Evolutionary conservation across 2,329 filamentous ascomycete genomes (phyloP).

Genomic region (Penicillium aurantiogriseum): DNA sequence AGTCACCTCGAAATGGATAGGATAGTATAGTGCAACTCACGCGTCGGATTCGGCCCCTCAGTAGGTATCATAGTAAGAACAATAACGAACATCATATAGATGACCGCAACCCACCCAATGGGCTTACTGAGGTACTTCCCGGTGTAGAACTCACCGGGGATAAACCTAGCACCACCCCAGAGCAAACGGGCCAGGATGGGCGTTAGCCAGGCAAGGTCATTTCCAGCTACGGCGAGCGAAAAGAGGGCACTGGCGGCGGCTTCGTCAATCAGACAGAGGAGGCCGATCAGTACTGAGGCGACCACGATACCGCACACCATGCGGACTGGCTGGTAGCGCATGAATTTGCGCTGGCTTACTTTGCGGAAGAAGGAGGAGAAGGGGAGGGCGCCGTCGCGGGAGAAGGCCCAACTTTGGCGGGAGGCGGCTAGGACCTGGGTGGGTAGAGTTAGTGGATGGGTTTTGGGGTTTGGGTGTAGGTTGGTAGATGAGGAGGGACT

Average conservation of each 20-base stretch:
- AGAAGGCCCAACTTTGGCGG: slow-evolving; percentile 62
- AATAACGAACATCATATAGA: slow-evolving; percentile 57
- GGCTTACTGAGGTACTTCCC: slow-evolving; percentile 51
- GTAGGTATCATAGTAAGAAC: slow-evolving; percentile 58
- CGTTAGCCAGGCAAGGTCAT: slow-evolving; percentile 58
- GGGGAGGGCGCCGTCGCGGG: slow-evolving; percentile 59
- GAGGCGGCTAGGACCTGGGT: slow-evolving; percentile 53
- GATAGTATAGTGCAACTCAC: slow-evolving; percentile 27
- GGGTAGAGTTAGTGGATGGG: slow-evolving; percentile 7
- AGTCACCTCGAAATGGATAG: not conserved
- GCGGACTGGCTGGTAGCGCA: slow-evolving; percentile 58
- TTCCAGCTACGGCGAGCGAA: slow-evolving; percentile 53
- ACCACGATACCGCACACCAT: slow-evolving; percentile 57
- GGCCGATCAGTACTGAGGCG: slow-evolving; percentile 53
- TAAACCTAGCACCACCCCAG: slow-evolving; percentile 59
- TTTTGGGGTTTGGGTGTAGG: no score
- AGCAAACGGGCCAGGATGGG: slow-evolving; percentile 58
- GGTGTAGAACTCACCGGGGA: slow-evolving; percentile 59
- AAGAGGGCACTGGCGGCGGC: slow-evolving; percentile 59
- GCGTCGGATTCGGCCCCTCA: slow-evolving; percentile 53
- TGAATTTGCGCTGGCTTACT: slow-evolving; percentile 47
- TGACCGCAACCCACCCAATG: slow-evolving; percentile 54
- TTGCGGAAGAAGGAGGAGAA: slow-evolving; percentile 58
- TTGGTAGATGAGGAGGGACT: not conserved
- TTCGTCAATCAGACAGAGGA: slow-evolving; percentile 56